Conservation (phyloP, 75 land plant species). For the Ceratopteris richardii region DNA sequence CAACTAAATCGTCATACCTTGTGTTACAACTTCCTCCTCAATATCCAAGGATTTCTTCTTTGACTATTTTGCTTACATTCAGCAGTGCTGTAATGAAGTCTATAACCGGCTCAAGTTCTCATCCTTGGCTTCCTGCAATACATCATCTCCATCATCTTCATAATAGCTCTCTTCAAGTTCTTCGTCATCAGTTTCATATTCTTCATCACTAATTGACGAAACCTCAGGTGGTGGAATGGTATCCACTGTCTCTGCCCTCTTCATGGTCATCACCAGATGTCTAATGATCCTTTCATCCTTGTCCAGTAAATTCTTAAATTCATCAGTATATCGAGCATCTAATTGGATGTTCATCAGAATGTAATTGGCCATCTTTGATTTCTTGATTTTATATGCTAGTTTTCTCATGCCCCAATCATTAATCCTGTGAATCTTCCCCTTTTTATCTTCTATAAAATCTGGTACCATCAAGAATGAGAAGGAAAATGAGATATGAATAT, state of each 20-base stretch:
- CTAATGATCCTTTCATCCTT: constrained; percentile 89
- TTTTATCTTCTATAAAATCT: constrained; percentile 80
- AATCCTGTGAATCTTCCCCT: constrained; percentile 83
- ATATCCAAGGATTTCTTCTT: too few species aligned
- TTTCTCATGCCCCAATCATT: constrained; percentile 91
- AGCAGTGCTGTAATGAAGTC: too few species aligned
- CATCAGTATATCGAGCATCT: constrained; percentile 56
- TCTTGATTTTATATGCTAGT: constrained; percentile 82
- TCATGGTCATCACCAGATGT: constrained; percentile 70
- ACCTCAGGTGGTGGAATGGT: constrained; percentile 76
- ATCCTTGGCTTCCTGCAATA: too few species aligned
- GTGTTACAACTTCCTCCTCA: too few species aligned
- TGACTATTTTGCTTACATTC: too few species aligned
- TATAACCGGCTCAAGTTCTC: too few species aligned
- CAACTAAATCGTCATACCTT: too few species aligned
- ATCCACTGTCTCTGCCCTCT: constrained; percentile 58
- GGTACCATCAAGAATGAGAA: constrained; percentile 12
- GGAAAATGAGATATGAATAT: too few species aligned
- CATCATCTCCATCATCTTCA: constrained; percentile 30
- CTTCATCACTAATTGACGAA: constrained; percentile 23
- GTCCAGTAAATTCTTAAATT: constrained; percentile 67
- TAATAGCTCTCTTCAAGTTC: constrained; percentile 28
- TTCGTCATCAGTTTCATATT: constrained; percentile 30
- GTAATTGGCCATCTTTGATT: constrained; percentile 71
- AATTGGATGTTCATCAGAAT: constrained; percentile 94